Conservation (phyloP, 441 rosid species). For the Adansonia grandidieri region DNA sequence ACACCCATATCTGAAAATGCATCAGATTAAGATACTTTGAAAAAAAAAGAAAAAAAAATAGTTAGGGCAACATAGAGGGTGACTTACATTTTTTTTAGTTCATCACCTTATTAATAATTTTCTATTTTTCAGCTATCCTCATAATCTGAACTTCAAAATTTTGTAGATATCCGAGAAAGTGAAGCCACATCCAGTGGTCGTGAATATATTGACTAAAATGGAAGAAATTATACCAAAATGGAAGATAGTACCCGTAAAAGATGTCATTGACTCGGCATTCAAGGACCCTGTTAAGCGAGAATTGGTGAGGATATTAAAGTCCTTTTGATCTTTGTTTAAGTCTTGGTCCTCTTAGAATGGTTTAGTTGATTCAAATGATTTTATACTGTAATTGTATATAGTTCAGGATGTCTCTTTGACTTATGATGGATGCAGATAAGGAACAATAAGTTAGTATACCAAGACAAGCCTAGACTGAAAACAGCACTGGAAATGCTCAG, state of each 20-base stretch:
- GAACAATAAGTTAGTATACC: conserved; percentile 88
- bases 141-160: neutral
- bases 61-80: too few species aligned
- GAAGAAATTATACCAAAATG: conserved; percentile 92
- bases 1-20: too few species aligned
- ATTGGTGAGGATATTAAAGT: conserved; percentile 42
- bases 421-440: conserved; percentile 56
- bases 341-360: neutral
- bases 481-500: conserved; percentile 95
- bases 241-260: conserved; percentile 93
- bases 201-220: conserved; percentile 69
- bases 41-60: too few species aligned
- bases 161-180: conserved; percentile 84
- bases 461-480: conserved; percentile 90
- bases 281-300: conserved; percentile 84
- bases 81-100: neutral
- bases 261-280: conserved; percentile 81
- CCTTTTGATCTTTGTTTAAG: neutral
- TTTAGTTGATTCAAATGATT: neutral
- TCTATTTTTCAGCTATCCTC: neutral
- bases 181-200: conserved; percentile 85
- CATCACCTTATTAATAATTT: neutral
- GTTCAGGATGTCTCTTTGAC: neutral
- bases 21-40: too few species aligned
- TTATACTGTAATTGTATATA: neutral